Percentiles rank a stretch among this genome's conserved stretches.
Conservation (phyloP, 805 yeast species). For the Dipodascopsis uninucleata region DNA sequence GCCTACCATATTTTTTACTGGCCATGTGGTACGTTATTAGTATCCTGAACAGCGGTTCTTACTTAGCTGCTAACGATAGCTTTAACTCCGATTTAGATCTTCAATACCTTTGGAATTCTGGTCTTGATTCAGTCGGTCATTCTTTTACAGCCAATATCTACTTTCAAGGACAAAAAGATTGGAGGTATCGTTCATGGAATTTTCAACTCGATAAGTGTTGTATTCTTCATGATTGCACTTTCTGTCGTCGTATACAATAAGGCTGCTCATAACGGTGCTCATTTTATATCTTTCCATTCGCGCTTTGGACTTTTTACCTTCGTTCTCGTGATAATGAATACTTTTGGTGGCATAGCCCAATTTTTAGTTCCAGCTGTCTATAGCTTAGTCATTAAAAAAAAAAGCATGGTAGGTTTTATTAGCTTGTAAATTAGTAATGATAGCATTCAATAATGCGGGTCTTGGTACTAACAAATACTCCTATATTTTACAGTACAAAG, state of each 20-base stretch:
- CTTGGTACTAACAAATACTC: neutral
- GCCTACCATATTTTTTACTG: conserved; percentile 30
- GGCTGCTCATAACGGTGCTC: conserved; percentile 28
- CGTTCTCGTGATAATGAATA: conserved; percentile 17
- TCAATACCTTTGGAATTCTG: conserved; percentile 30
- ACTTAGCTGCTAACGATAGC: neutral
- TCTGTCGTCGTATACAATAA: conserved; percentile 31
- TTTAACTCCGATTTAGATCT: conserved; percentile 1
- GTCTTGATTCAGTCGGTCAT: conserved; percentile 32
- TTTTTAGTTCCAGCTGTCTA: conserved; percentile 33
- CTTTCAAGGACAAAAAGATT: conserved; percentile 27
- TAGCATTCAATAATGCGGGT: neutral
- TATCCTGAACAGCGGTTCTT: neutral
- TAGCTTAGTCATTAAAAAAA: conserved; percentile 32
- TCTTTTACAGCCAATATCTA: conserved; percentile 29
- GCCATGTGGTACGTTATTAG: conserved; percentile 30
- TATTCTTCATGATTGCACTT: conserved; percentile 26
- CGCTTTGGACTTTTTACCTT: conserved; percentile 30
- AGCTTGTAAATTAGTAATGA: neutral
- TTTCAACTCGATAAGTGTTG: conserved; percentile 25
- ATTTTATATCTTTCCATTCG: conserved; percentile 33
- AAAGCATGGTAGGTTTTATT: conserved; percentile 19
- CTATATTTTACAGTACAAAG: conserved; percentile 26
- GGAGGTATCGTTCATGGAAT: conserved; percentile 33
- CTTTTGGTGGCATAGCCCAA: conserved; percentile 31